A percentile compares a stretch with the other conserved stretches of the same genome.
phyloP scores from a whole-genome alignment of 2,329 filamentous ascomycete genomes.

The Sporothrix variecibatus region DNA sequence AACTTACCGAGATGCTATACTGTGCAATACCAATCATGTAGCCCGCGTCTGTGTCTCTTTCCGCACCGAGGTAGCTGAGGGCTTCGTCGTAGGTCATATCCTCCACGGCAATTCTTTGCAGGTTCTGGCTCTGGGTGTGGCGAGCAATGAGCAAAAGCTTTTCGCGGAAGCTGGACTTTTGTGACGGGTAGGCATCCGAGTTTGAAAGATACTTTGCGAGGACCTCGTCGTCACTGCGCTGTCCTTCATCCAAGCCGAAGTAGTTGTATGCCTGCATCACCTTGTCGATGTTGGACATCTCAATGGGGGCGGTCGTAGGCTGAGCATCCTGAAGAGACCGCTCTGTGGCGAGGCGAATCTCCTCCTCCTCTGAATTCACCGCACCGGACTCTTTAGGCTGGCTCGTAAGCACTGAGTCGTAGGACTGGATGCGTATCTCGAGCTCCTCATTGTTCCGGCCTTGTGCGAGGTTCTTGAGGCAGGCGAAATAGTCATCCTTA shows the following conservation, averaged over 20 bases:
- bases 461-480: conserved; percentile 30
- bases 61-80: conserved; percentile 42
- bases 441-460: conserved; percentile 33
- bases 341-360: conserved; percentile 31
- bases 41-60: conserved; percentile 39
- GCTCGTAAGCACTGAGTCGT: conserved; percentile 27
- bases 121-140: conserved; percentile 31
- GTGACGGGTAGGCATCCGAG: conserved; percentile 34
- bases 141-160: conserved; percentile 36
- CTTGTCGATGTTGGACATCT: conserved; percentile 4
- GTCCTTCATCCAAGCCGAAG: conserved; percentile 31
- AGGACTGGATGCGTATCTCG: conserved; percentile 28
- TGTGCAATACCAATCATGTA: conserved; percentile 38
- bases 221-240: conserved; percentile 30
- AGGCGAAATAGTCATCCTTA: conserved; percentile 29
- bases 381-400: neutral
- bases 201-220: conserved; percentile 33
- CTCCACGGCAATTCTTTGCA: conserved; percentile 28
- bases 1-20: conserved; percentile 22
- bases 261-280: conserved; percentile 34
- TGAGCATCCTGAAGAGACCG: conserved; percentile 28
- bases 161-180: conserved; percentile 34
- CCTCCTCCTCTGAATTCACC: conserved; percentile 27
- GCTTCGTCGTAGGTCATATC: conserved; percentile 41
- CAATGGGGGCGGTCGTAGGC: neutral